A percentile compares a stretch with the other conserved stretches of the same genome.
Evolutionary conservation across 257 asterid species (phyloP).

Genomic region (Nicotiana tomentosiformis): DNA sequence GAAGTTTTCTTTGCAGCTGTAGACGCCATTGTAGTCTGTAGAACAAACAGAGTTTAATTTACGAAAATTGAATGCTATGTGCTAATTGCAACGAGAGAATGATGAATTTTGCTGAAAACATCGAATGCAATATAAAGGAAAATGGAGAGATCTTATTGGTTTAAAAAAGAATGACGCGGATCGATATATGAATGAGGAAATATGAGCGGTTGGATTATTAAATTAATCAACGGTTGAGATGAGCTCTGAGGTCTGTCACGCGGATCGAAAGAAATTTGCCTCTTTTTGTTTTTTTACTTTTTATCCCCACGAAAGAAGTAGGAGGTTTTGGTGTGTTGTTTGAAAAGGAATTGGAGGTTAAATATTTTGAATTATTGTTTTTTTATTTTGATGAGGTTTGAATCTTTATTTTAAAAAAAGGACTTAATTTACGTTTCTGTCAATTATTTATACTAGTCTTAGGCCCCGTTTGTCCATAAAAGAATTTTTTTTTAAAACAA

Average conservation of each 20-base stretch:
- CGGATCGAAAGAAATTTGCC: background rate
- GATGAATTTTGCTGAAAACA: background rate
- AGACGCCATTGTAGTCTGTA: background rate
- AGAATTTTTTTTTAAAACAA: no score
- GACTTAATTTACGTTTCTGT: no score
- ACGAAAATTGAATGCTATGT: background rate
- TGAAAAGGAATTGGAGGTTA: background rate
- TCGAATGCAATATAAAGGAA: conserved; percentile 13
- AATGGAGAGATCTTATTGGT: conserved; percentile 30
- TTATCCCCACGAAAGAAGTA: background rate
- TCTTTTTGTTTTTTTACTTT: background rate
- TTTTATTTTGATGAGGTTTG: background rate
- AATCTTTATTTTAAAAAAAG: no score
- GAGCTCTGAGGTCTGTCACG: background rate
- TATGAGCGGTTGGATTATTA: conserved; percentile 25
- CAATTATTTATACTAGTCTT: no score
- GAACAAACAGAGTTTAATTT: background rate
- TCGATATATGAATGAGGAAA: background rate
- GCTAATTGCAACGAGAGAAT: background rate
- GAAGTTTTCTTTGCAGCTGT: conserved; percentile 32
- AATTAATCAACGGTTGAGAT: conserved; percentile 24
- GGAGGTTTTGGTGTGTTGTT: background rate
- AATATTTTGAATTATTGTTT: background rate
- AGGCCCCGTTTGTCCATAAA: no score
- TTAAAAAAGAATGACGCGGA: conserved; percentile 27